phyloP scores from a whole-genome alignment of 306 rosid genomes.

The Malus domestica region DNA sequence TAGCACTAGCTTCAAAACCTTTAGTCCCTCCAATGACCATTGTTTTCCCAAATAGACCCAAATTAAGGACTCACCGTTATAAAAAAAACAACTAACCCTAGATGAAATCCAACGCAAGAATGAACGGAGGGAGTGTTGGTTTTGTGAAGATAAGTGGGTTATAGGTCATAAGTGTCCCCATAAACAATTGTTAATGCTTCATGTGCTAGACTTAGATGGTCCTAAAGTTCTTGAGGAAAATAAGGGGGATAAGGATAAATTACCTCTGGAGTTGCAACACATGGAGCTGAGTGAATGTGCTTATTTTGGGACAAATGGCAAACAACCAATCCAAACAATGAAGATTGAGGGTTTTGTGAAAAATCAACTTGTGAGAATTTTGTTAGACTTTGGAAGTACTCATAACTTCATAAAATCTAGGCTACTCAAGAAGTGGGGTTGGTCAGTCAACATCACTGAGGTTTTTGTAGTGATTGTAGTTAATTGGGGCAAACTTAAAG shows the following conservation, averaged over 20 bases:
- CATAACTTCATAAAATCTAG: neutral
- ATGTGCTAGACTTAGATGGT: neutral
- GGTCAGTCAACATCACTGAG: too few species aligned
- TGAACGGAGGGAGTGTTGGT: neutral
- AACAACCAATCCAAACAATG: neutral
- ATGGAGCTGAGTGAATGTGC: too few species aligned
- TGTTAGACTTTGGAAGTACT: neutral
- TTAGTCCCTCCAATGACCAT: too few species aligned
- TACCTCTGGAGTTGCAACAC: too few species aligned
- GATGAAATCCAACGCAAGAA: neutral
- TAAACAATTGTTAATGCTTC: neutral
- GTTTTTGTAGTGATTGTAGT: neutral
- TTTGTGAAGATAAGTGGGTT: neutral
- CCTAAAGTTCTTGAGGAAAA: too few species aligned
- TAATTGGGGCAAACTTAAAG: neutral
- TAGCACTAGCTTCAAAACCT: too few species aligned
- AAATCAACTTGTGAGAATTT: neutral
- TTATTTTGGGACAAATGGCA: neutral
- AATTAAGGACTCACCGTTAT: fast-evolving
- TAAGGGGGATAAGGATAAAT: too few species aligned
- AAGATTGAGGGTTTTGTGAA: neutral
- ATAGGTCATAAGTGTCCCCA: neutral
- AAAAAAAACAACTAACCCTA: neutral
- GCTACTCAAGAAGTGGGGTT: neutral
- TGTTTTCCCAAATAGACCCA: neutral